phyloP scores from a whole-genome alignment of 352 stramenopile species.

The Globisporangium cylindrosporum region DNA sequence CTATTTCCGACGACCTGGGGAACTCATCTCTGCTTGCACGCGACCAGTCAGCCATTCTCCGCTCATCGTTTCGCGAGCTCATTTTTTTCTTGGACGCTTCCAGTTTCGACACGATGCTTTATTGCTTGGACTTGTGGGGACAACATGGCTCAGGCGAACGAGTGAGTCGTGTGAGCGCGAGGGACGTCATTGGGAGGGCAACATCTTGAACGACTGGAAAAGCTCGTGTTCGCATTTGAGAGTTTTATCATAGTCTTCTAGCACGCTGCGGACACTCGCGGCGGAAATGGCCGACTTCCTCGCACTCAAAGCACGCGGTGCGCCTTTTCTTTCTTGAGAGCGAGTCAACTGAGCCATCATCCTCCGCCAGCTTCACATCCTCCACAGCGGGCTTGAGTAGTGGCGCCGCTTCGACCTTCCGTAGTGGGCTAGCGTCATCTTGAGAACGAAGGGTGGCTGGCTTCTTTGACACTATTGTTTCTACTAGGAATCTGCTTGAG shows the following conservation, averaged over 20 bases:
- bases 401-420: background rate
- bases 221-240: background rate
- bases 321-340: conserved; percentile 9
- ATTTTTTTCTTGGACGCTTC: background rate
- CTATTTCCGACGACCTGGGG: background rate
- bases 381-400: background rate
- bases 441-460: background rate
- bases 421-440: background rate
- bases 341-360: background rate
- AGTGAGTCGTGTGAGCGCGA: background rate
- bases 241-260: conserved; percentile 17
- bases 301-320: conserved; percentile 7
- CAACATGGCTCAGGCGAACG: background rate
- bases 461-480: background rate
- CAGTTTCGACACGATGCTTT: background rate
- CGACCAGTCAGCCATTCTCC: background rate
- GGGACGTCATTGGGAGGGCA: background rate
- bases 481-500: background rate
- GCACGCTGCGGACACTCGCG: conserved; percentile 24
- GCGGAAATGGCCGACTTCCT: conserved; percentile 22
- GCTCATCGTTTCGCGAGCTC: background rate
- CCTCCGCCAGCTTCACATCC: background rate
- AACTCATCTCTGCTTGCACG: background rate
- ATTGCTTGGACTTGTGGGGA: background rate
- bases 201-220: background rate